A percentile compares a stretch with the other conserved stretches of the same genome.
Conservation (phyloP, 805 yeast genomes). For the Pichia membranifaciens region DNA sequence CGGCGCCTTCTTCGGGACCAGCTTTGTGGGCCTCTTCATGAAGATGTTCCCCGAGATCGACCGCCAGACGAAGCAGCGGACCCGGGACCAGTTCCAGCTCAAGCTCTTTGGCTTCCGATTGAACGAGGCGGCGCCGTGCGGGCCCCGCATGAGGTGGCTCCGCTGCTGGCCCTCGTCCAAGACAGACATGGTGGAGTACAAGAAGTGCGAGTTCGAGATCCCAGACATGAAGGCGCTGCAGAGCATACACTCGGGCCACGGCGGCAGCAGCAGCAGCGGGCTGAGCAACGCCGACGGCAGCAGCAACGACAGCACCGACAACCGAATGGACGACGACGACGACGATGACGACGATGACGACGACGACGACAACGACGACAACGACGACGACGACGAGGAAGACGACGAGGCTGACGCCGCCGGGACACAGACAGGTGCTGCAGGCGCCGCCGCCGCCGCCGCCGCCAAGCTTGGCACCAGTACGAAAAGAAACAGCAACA, state of each 20-base stretch:
- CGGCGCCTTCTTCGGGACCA: slow-evolving; percentile 96
- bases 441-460: neutral
- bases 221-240: slow-evolving; percentile 38
- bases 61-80: slow-evolving; percentile 51
- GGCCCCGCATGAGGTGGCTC: slow-evolving; percentile 96
- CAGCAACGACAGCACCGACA: neutral
- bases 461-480: too few relatives aligned
- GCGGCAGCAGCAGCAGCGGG: slow-evolving; percentile 16
- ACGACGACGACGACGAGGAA: slow-evolving; percentile 15
- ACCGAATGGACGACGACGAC: slow-evolving; percentile 19
- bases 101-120: slow-evolving; percentile 85
- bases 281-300: neutral
- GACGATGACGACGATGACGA: neutral
- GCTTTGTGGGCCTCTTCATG: slow-evolving; percentile 88
- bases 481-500: slow-evolving; percentile 14
- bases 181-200: slow-evolving; percentile 57
- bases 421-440: slow-evolving; percentile 2
- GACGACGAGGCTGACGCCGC: slow-evolving; percentile 18
- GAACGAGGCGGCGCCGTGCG: slow-evolving; percentile 65
- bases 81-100: slow-evolving; percentile 56
- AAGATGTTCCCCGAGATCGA: slow-evolving; percentile 90
- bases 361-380: slow-evolving; percentile 14
- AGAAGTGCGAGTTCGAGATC: slow-evolving; percentile 55
- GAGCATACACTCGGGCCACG: slow-evolving; percentile 7
- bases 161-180: slow-evolving; percentile 65